A percentile compares a stretch with the other conserved stretches of the same genome.
These are phyloP conservation scores for Exserohilum rostratum DNA, from an alignment of 2,329 filamentous ascomycete species.

Conservation along the genomic window DNA sequence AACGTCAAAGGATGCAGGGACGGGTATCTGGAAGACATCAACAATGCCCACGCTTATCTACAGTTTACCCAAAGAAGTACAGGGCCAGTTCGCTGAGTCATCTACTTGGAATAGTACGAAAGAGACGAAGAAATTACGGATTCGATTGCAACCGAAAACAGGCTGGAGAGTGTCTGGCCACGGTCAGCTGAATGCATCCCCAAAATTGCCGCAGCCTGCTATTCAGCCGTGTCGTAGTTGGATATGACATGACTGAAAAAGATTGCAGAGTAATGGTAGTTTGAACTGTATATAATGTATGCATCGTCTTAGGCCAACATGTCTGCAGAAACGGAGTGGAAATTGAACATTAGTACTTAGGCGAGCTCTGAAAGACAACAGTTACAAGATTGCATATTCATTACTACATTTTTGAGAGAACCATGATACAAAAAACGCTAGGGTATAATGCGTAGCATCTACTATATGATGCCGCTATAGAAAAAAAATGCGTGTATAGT, in stretches of 20 bases:
- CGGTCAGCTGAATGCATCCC: constrained; percentile 3
- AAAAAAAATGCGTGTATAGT: not conserved
- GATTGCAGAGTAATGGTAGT: too few species aligned
- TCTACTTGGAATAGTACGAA: not conserved
- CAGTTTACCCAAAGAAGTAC: constrained; percentile 28
- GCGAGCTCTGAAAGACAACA: too few species aligned
- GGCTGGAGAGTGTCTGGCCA: constrained; percentile 31
- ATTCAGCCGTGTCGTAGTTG: constrained; percentile 10
- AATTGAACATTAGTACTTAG: too few species aligned
- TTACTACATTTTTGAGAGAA: not conserved
- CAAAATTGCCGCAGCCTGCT: constrained; percentile 8
- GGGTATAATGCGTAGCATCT: not conserved
- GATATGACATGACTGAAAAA: constrained; percentile 9
- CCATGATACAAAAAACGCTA: not conserved
- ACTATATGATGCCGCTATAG: not conserved
- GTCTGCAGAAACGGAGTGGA: too few species aligned
- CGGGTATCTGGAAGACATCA: constrained; percentile 41
- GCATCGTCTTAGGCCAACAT: too few species aligned
- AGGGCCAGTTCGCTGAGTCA: constrained; percentile 14
- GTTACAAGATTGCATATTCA: not conserved
- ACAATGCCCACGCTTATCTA: constrained; percentile 38
- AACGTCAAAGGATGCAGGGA: constrained; percentile 18
- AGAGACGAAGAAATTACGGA: constrained; percentile 14
- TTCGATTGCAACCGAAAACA: constrained; percentile 16
- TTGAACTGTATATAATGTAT: too few species aligned